Conservation (phyloP, 805 yeast species). For the Dipodascus albidus region DNA sequence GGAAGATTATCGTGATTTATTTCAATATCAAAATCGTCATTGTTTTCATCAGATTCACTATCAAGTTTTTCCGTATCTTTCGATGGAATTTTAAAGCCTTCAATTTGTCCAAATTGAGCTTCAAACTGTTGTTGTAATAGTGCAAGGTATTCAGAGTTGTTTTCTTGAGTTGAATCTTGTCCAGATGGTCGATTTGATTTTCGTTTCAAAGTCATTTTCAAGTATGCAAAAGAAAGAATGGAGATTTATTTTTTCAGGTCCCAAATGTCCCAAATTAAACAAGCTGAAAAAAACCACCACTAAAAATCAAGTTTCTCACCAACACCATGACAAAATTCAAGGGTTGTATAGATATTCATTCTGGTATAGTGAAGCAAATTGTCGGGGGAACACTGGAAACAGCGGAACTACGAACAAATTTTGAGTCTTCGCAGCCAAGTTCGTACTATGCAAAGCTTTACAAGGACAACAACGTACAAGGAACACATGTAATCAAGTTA, state of each 20-base stretch:
- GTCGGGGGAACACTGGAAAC: constrained; percentile 77
- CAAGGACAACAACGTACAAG: constrained; percentile 41
- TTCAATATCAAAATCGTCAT: constrained; percentile 5
- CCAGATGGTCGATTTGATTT: constrained; percentile 1
- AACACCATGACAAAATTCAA: constrained; percentile 66
- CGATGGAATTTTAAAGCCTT: constrained; percentile 3
- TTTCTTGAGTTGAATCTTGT: not conserved
- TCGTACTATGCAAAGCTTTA: constrained; percentile 67
- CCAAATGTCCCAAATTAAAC: too few relatives aligned
- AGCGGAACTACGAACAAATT: constrained; percentile 52
- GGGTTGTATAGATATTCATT: constrained; percentile 93
- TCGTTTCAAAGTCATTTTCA: not conserved
- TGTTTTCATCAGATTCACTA: constrained; percentile 6
- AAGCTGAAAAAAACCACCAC: not conserved
- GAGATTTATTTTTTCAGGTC: not conserved
- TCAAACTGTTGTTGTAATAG: constrained; percentile 23
- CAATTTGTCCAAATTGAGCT: constrained; percentile 21
- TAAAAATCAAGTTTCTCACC: constrained; percentile 1
- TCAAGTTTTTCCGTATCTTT: constrained; percentile 1
- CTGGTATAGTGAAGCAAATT: constrained; percentile 92
- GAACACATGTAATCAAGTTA: constrained; percentile 89
- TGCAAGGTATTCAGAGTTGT: not conserved
- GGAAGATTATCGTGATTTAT: too few relatives aligned
- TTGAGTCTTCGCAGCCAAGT: constrained; percentile 65
- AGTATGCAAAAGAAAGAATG: not conserved